Evolutionary conservation across 768 basidiomycete species (phyloP).

Genomic region (Termitomyces heimii): DNA sequence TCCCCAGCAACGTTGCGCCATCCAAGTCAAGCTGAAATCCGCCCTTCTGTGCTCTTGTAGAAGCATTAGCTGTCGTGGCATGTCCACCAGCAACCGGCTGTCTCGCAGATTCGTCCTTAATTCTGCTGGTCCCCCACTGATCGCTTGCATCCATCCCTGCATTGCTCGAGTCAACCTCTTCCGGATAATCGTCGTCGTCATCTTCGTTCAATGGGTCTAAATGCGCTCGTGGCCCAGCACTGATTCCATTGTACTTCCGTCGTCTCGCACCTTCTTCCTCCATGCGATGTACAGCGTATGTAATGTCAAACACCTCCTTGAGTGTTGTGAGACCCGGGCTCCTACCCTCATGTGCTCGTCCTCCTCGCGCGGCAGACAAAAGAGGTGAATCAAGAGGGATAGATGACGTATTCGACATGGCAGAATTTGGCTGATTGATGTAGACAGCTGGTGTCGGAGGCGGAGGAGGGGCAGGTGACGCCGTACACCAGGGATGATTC

Average conservation of each 20-base stretch:
- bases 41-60: slow-evolving; percentile 8
- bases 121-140: slow-evolving; percentile 28
- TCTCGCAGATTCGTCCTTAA: slow-evolving; percentile 21
- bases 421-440: slow-evolving; percentile 29
- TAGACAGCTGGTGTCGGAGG: slow-evolving; percentile 59
- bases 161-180: slow-evolving; percentile 22
- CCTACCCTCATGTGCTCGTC: slow-evolving; percentile 62
- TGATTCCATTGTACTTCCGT: slow-evolving; percentile 73
- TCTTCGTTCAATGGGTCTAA: slow-evolving; percentile 89
- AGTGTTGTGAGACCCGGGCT: slow-evolving; percentile 91
- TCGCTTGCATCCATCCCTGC: slow-evolving; percentile 12
- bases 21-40: slow-evolving; percentile 85
- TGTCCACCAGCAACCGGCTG: slow-evolving; percentile 9
- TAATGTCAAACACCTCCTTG: slow-evolving; percentile 98
- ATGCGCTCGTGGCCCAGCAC: slow-evolving; percentile 73
- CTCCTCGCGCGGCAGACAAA: slow-evolving; percentile 71
- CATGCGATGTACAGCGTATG: slow-evolving; percentile 98
- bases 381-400: slow-evolving; percentile 85
- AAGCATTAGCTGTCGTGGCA: neutral
- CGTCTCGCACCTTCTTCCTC: slow-evolving; percentile 94
- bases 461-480: slow-evolving; percentile 53
- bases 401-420: slow-evolving; percentile 18
- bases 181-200: slow-evolving; percentile 60
- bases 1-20: slow-evolving; percentile 79
- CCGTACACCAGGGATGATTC: slow-evolving; percentile 92